phyloP scores from a whole-genome alignment of 1,284 basidiomycete genomes.

The Naganishia sp. region DNA sequence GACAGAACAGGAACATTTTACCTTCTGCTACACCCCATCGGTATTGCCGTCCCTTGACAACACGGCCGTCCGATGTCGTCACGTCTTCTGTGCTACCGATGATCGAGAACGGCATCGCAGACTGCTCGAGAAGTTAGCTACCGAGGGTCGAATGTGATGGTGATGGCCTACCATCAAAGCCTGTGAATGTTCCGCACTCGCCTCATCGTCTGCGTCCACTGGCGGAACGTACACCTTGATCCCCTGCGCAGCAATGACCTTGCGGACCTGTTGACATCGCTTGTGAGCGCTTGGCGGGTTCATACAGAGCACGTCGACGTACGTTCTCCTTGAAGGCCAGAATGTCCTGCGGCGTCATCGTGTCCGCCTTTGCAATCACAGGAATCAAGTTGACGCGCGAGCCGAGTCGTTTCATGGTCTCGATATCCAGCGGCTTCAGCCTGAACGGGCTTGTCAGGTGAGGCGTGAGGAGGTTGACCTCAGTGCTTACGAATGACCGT shows the following conservation, averaged over 20 bases:
- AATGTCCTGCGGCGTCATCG: slow-evolving; percentile 90
- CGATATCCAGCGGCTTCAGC: slow-evolving; percentile 96
- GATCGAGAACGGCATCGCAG: slow-evolving; percentile 97
- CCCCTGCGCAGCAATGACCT: slow-evolving; percentile 84
- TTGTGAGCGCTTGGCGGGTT: not conserved
- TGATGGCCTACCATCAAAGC: slow-evolving; percentile 60
- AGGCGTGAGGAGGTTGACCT: too few relatives aligned
- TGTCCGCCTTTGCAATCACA: slow-evolving; percentile 96
- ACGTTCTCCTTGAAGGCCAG: slow-evolving; percentile 90
- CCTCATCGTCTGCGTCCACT: slow-evolving; percentile 86
- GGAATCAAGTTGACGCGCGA: slow-evolving; percentile 96
- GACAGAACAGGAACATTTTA: slow-evolving; percentile 48
- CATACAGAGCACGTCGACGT: slow-evolving; percentile 46
- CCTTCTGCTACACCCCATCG: slow-evolving; percentile 99
- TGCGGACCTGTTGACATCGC: slow-evolving; percentile 66
- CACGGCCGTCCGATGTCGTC: slow-evolving; percentile 81
- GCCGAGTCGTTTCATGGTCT: slow-evolving; percentile 97
- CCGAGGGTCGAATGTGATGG: not conserved
- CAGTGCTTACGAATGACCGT: slow-evolving; percentile 82
- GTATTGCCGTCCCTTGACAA: slow-evolving; percentile 97
- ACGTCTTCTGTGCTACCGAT: slow-evolving; percentile 97
- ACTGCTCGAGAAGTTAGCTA: slow-evolving; percentile 42
- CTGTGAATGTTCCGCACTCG: slow-evolving; percentile 83
- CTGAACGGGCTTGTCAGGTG: slow-evolving; percentile 53
- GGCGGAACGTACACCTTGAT: slow-evolving; percentile 95